Conservation (phyloP, 306 rosid species). For the Macrotyloma uniflorum region DNA sequence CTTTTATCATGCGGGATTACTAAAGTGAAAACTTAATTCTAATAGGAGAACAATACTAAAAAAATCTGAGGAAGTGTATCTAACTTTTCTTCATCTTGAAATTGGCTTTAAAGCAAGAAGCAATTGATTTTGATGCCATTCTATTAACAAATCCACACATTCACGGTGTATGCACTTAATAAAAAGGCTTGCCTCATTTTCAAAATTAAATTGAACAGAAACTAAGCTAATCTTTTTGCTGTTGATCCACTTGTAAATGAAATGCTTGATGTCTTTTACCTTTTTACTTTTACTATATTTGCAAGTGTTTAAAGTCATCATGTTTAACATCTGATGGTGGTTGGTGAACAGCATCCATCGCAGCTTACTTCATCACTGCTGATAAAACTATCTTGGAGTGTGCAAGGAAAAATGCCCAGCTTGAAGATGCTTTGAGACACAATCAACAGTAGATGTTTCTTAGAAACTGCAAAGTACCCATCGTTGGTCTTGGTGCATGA, state of each 20-base stretch:
- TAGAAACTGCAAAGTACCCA: conserved; percentile 4
- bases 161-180: conserved; percentile 1
- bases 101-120: conserved; percentile 15
- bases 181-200: conserved; percentile 26
- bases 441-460: conserved; percentile 38
- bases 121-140: not conserved
- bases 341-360: conserved; percentile 76
- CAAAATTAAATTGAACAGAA: not conserved
- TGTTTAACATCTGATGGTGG: conserved; percentile 20
- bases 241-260: not conserved
- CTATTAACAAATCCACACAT: not conserved
- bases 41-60: not conserved
- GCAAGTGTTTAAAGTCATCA: not conserved
- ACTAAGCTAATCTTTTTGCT: not conserved
- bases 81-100: not conserved
- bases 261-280: not conserved
- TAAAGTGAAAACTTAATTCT: not conserved
- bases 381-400: conserved; percentile 87
- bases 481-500: conserved; percentile 1
- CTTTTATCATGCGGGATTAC: not conserved
- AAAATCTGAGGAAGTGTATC: not conserved
- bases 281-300: not conserved
- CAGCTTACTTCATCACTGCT: conserved; percentile 78
- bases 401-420: conserved; percentile 78
- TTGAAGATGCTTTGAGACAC: conserved; percentile 66